Evolutionary conservation across 2,329 filamentous ascomycete species (phyloP), one percentile per base, ranked within the genome.

Genomic region (Nothopassalora personata): DNA sequence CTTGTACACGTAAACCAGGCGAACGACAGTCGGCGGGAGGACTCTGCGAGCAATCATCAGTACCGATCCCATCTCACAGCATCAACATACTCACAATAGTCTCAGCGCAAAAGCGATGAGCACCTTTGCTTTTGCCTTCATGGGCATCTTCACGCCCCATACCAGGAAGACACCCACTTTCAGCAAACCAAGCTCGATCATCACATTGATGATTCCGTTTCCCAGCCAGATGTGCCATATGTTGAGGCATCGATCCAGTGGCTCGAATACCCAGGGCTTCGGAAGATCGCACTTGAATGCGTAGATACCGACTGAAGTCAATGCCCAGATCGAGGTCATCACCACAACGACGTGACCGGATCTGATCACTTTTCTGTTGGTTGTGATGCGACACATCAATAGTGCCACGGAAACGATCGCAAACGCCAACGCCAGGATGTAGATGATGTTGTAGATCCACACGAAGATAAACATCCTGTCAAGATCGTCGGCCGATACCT

Each of bases 311-410:
- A 65, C 51, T 1, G 57, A 64, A 1, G 62, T 50, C 10, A 66
- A 13, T 7, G 59, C 60, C 65, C 66, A 69, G 7, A 64, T 5
- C 1, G 28, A 54, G 11, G 59, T 65, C 19, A 58, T 33, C 3
- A 45, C 48, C 7, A 59, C 57, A n/a, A 71, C 53, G 8, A 50
- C 54, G 31, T 66, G 66, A 7, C 60, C 56, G 7, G 67, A 51
- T 5, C 56, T 36, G 31, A 66, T 60, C 23, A 67, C 66, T 28
- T 60, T 57, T 19, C 55, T 57, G 9, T 51, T 50, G 15, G 54
- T 59, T 0, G 67, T 64, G 49, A 71, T 66, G n/a, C 70, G 63
- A 18, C 61, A 61, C 19, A 71, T 64, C 23, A 71, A 58, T 18
- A 60, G 61, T 15, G 62, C 66, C 5, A 69, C 62, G 5, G 68